Evolutionary conservation across 2,329 filamentous ascomycete species (phyloP), one percentile per base, ranked within the genome.

Genomic region (Botryosphaeria dothidea): DNA sequence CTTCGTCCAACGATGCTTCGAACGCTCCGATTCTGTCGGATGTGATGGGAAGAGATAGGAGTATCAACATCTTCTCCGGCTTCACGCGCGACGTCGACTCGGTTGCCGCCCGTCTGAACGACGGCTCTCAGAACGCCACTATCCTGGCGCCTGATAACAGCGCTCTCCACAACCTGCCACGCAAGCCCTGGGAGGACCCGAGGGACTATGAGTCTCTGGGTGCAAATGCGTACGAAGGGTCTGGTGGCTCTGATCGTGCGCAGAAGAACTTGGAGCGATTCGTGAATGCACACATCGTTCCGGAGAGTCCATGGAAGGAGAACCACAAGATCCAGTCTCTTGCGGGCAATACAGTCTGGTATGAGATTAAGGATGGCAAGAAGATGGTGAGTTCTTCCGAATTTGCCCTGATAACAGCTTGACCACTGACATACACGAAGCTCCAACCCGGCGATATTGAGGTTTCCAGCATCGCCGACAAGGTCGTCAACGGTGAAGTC

Each of bases 141-240:
- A 88, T 98, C 25, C 86, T 98, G 2, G 94, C 93, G 4, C 95
- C 95, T 0, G 81, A 91, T 62, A 98, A 99, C 82, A 88, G 86
- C 19, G 92, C 89, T 3, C 87, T 99, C 72, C 90, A 91, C 69
- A 81, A 79, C 0, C 81, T 98, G 25, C 91, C 93, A 0, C 84
- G 90, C 61, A 98, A 97, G 77, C 93, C 93, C 0, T 96, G 92
- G 92, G 92, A 89, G 71, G 83, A 93, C 68, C 86, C 90, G 0
- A 78, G 84, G 61, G 93, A 97, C 69, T 94, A 95, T 75, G 80
- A 83, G 3, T 77, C 77, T 1, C 79, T 90, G 3, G 92, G 92
- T 0, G 82, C 84, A 1, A 79, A 88, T 34, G 92, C 90, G 1
- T 97, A 97, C 73, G 87, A 90, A 52, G 93, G 93, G 0, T 81